These are phyloP conservation scores for Aspergillus quadrilineatus DNA, from an alignment of 2,329 filamentous ascomycete species.

Conservation along the genomic window DNA sequence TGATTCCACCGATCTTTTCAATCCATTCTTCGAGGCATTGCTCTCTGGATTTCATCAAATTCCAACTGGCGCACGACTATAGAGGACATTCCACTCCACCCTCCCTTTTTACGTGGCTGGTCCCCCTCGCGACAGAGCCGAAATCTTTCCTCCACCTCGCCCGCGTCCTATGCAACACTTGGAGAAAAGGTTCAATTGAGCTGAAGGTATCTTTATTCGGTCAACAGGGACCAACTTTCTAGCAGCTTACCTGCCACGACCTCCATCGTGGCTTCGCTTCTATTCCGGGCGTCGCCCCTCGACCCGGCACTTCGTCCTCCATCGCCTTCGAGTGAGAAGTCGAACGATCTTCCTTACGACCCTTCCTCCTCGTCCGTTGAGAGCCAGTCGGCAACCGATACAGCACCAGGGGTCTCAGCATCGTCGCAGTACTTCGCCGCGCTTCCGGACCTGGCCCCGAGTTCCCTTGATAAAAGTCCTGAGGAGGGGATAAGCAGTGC, in stretches of 20 bases:
- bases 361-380: conserved; percentile 48
- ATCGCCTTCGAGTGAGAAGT: conserved; percentile 45
- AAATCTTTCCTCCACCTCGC: conserved; percentile 8
- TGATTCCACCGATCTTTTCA: background rate
- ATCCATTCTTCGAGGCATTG: conserved; percentile 1
- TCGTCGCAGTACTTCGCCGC: conserved; percentile 50
- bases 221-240: conserved; percentile 34
- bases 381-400: conserved; percentile 43
- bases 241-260: conserved; percentile 47
- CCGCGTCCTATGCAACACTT: conserved; percentile 1
- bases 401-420: conserved; percentile 51
- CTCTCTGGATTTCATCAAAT: conserved; percentile 2
- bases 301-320: conserved; percentile 48
- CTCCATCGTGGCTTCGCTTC: conserved; percentile 60
- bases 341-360: conserved; percentile 39
- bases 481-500: conserved; percentile 26
- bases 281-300: conserved; percentile 61
- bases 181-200: conserved; percentile 4
- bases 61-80: conserved; percentile 9
- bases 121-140: conserved; percentile 16
- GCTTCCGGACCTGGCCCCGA: conserved; percentile 31
- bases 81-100: conserved; percentile 20
- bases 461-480: conserved; percentile 31
- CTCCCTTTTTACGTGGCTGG: conserved; percentile 27
- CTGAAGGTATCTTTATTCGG: conserved; percentile 28